Base-by-base conservation (phyloP, 352 stramenopile genomes). In the Thraustochytrium striatum region DNA sequence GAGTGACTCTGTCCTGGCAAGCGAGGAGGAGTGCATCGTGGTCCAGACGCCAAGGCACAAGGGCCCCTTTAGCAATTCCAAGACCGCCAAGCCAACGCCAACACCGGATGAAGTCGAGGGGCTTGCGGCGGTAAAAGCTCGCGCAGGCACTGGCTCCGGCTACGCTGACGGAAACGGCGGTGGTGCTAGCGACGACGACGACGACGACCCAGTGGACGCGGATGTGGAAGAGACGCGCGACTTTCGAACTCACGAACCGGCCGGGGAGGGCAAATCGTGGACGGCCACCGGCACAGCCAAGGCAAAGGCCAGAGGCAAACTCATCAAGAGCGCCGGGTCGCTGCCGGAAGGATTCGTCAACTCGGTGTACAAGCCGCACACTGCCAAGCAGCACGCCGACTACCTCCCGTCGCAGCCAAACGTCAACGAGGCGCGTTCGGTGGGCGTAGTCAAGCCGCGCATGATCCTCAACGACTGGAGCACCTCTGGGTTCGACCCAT, bases 401-500 rank as follows among this genome's bases (percentile, higher is more conserved):
- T 87, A 87, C 65, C 68, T 91, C 11, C 87, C 87, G 25, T 82
- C 36, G 44, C 62, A 87, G 9, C 86, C 87, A 13, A 91, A 91
- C 79, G 72, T 90, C 83, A 96, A 95, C 33, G 85, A 94, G 70
- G 89, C 89, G 3, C 86, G 85, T 9, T 90, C 88, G 52, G 90
- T 97, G 5, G 91, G 92, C 0, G 87, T 93, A n/a, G 90, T 96
- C 21, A 88, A 90, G 30, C 91, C 93, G 35, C 87, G 91, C 13
- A 84, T 83, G 32, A 89, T 90, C 2, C 84, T 93, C 9, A 89
- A 94, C 13, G 92, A 97, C 81, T 97, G 93, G 93, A 81, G 94
- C 13, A 69, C 86, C 2, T 83, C 92, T 9, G 88, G 85, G n/a
- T 97, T 95, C 82, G 94, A 96, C 2, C 93, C 93, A 1, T 97